A percentile compares a stretch with the other conserved stretches of the same genome.
Conservation (phyloP, 148 eudicot species). For the Linanthus parryae region DNA sequence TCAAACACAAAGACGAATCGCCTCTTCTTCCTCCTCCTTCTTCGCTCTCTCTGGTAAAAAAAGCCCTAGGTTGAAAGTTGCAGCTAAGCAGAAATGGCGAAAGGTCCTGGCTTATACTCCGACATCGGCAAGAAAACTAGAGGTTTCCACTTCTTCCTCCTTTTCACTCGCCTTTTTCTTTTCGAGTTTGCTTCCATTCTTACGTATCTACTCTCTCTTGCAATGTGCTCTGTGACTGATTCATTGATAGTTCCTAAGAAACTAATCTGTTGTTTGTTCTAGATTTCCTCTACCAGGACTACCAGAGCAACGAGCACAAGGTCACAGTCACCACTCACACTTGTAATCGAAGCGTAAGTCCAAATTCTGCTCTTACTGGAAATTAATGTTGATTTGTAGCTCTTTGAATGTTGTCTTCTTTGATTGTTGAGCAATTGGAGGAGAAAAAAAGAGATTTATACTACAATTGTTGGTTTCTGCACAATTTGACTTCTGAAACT, state of each 20-base stretch:
- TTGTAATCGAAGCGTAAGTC: conserved; percentile 55
- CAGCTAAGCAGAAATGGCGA: conserved; percentile 34
- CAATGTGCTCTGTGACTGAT: too few relatives aligned
- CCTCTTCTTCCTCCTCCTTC: too few relatives aligned
- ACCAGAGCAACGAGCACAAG: conserved; percentile 77
- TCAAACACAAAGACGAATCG: too few relatives aligned
- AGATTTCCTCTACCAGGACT: conserved; percentile 89
- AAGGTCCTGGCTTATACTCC: conserved; percentile 93
- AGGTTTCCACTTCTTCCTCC: conserved; percentile 42
- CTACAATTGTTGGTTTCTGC: too few relatives aligned
- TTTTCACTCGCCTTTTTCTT: too few relatives aligned
- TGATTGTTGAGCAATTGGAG: too few relatives aligned
- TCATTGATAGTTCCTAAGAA: not conserved
- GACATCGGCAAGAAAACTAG: conserved; percentile 90
- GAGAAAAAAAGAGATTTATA: too few relatives aligned
- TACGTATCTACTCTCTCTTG: too few relatives aligned
- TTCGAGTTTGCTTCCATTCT: not conserved
- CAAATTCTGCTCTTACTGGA: conserved; percentile 7
- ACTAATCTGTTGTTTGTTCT: not conserved
- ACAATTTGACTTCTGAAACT: too few relatives aligned
- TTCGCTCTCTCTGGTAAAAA: conserved; percentile 1
- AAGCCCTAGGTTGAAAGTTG: too few relatives aligned
- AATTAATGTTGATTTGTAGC: too few relatives aligned
- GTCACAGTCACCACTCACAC: conserved; percentile 66
- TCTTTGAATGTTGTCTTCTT: too few relatives aligned